These are phyloP conservation scores for Aurinia saxatilis DNA, from an alignment of 345 rosid genomes.

Conservation along the genomic window DNA sequence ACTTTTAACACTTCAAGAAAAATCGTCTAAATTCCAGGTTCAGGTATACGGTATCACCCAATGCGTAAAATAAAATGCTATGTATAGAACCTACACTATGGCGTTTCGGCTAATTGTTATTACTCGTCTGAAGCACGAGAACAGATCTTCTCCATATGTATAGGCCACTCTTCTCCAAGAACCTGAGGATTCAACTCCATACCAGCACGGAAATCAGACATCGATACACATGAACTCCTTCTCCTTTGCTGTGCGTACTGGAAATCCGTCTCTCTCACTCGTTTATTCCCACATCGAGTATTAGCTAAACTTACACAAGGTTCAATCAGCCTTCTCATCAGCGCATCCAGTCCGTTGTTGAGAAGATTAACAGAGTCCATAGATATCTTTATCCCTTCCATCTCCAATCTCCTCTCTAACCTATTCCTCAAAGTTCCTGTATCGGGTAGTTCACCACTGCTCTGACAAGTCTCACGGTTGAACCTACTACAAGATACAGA, in stretches of 20 bases:
- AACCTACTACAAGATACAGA: constrained; percentile 21
- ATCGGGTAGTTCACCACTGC: constrained; percentile 61
- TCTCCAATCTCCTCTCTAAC: constrained; percentile 61
- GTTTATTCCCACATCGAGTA: constrained; percentile 31
- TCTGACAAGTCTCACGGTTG: constrained; percentile 43
- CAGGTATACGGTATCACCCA: not conserved
- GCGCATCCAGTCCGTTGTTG: constrained; percentile 63
- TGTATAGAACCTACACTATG: constrained; percentile 1
- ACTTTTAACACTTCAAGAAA: not conserved
- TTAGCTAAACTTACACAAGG: constrained; percentile 61
- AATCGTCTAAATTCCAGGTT: constrained; percentile 2
- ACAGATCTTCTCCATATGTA: constrained; percentile 59
- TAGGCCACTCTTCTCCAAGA: constrained; percentile 72
- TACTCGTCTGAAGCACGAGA: constrained; percentile 37
- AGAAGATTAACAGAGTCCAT: constrained; percentile 59
- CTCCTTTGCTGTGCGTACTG: constrained; percentile 20
- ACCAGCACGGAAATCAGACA: constrained; percentile 53
- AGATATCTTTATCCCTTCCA: constrained; percentile 47
- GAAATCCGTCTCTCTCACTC: constrained; percentile 14
- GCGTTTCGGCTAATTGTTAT: constrained; percentile 1
- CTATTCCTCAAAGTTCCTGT: constrained; percentile 59
- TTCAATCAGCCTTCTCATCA: constrained; percentile 63
- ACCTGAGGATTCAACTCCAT: constrained; percentile 57
- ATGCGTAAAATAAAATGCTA: constrained; percentile 11
- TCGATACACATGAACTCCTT: constrained; percentile 31